A percentile compares a stretch with the other conserved stretches of the same genome.
Evolutionary conservation across 257 asterid genomes (phyloP).

Genomic region (Gardenia jasminoides): DNA sequence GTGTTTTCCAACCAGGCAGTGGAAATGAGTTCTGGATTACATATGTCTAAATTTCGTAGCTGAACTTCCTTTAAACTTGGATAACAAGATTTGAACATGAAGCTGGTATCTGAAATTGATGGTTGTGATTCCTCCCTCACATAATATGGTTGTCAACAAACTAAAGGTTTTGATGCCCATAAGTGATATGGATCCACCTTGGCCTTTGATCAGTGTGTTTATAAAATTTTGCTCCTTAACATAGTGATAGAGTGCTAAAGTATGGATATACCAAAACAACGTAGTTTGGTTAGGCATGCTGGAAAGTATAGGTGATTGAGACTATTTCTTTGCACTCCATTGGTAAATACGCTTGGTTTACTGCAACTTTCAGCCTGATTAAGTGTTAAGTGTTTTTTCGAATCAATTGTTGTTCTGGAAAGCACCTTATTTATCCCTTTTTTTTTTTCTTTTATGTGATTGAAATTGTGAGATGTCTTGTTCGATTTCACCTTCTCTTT

Average conservation of each 20-base stretch:
- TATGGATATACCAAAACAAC: not conserved
- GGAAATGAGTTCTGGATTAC: not conserved
- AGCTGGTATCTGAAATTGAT: not conserved
- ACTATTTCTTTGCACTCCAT: not conserved
- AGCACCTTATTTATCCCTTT: not conserved
- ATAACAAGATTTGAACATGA: not conserved
- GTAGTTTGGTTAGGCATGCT: not conserved
- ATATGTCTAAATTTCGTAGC: not conserved
- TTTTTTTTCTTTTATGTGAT: not conserved
- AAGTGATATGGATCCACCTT: not conserved
- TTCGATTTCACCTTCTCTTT: not conserved
- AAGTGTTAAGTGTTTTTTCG: not conserved
- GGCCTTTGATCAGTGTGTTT: not conserved
- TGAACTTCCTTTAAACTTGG: not conserved
- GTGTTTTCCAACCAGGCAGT: not conserved
- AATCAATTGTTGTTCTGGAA: not conserved
- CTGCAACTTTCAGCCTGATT: not conserved
- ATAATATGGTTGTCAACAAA: not conserved
- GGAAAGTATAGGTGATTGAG: not conserved
- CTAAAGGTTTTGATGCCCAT: not conserved
- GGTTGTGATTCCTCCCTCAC: not conserved
- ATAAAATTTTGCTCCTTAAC: not conserved
- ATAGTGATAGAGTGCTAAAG: not conserved
- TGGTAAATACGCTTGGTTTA: not conserved
- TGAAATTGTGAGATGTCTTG: not conserved